Evolutionary conservation across 768 basidiomycete genomes (phyloP).

Genomic region (Clitopilus hobsonii): DNA sequence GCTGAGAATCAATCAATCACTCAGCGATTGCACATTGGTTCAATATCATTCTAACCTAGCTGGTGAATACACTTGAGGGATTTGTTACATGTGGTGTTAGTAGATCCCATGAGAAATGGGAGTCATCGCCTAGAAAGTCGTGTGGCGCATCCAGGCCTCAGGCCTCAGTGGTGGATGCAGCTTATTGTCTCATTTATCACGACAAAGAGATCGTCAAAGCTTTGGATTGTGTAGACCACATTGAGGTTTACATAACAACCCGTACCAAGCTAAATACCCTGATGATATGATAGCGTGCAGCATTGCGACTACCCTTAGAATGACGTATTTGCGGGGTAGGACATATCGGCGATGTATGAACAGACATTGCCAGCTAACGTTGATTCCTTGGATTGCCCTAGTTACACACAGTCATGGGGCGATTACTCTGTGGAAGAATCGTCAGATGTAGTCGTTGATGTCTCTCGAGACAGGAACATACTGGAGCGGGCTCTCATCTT

Average conservation of each 20-base stretch:
- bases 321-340: constrained; percentile 8
- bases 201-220: background rate
- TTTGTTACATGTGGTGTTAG: too few relatives aligned
- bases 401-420: constrained; percentile 14
- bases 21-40: too few relatives aligned
- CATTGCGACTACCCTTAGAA: constrained; percentile 18
- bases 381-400: constrained; percentile 15
- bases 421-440: constrained; percentile 31
- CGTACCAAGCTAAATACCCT: background rate
- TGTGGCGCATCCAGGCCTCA: too few relatives aligned
- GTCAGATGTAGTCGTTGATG: background rate
- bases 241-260: background rate
- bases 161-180: too few relatives aligned
- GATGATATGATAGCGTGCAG: constrained; percentile 10
- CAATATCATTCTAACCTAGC: too few relatives aligned
- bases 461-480: constrained; percentile 34
- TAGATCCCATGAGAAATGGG: too few relatives aligned
- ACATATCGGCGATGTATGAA: background rate
- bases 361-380: constrained; percentile 3
- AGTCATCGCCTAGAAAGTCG: too few relatives aligned
- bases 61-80: too few relatives aligned
- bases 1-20: too few relatives aligned
- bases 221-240: background rate
- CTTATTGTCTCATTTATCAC: too few relatives aligned
- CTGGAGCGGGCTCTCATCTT: constrained; percentile 96